Conservation (phyloP, 1,284 basidiomycete species). For the Microbotryomycetes sp. region DNA sequence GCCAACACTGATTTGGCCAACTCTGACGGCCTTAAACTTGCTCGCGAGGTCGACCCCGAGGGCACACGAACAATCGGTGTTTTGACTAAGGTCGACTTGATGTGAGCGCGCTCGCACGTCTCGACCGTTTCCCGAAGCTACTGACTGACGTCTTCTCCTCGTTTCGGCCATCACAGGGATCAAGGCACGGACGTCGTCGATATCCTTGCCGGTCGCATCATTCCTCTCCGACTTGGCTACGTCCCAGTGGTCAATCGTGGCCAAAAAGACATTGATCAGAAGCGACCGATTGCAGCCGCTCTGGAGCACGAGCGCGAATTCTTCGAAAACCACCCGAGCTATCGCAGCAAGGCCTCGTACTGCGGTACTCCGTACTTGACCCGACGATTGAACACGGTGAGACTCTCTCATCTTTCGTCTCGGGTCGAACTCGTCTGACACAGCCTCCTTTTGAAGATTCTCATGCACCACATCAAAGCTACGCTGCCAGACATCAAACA, state of each 20-base stretch:
- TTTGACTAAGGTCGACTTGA: slow-evolving; percentile 93
- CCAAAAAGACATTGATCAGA: slow-evolving; percentile 87
- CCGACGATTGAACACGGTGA: slow-evolving; percentile 87
- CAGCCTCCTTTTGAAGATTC: slow-evolving; percentile 54
- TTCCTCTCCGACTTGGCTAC: slow-evolving; percentile 90
- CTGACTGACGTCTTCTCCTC: not conserved
- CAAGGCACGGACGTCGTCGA: slow-evolving; percentile 95
- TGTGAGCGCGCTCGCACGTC: slow-evolving; percentile 54
- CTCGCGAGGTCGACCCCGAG: slow-evolving; percentile 92
- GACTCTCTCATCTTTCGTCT: slow-evolving; percentile 34
- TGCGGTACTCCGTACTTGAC: slow-evolving; percentile 98
- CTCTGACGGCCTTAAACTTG: slow-evolving; percentile 94
- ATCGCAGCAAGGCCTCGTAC: slow-evolving; percentile 87
- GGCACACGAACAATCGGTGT: slow-evolving; percentile 94
- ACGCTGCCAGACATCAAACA: slow-evolving; percentile 96
- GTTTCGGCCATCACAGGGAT: slow-evolving; percentile 56
- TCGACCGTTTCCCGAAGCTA: not conserved
- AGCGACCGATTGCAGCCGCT: slow-evolving; percentile 74
- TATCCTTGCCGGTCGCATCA: slow-evolving; percentile 90
- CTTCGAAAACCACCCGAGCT: slow-evolving; percentile 89
- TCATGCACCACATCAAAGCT: slow-evolving; percentile 96
- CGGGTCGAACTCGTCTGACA: not conserved
- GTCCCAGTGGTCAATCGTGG: slow-evolving; percentile 97
- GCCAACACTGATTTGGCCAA: slow-evolving; percentile 97
- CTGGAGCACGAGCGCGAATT: slow-evolving; percentile 84